Evolutionary conservation across 2,329 filamentous ascomycete genomes (phyloP), one percentile per base, ranked within the genome.

Genomic region (Pezicula rhizophila): DNA sequence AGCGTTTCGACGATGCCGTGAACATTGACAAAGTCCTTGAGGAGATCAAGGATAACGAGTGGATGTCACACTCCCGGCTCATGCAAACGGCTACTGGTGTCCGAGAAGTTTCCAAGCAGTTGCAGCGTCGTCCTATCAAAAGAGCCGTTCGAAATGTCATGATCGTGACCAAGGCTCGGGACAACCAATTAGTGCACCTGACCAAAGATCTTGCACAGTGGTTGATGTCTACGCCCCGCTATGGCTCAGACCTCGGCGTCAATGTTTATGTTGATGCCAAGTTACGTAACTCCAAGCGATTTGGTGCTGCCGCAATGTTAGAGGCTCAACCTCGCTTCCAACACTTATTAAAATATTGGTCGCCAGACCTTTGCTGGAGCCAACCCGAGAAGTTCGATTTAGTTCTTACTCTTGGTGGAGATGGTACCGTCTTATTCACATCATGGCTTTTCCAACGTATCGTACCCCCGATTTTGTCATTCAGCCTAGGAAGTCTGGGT

Each of bases 221-320:
- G 89, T 76, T 99, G 31, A 78, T 99, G 52, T 80, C 79, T 52
- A 96, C 90, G 2, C 90, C 93, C 11, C 82, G 93, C 42, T 96
- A 99, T 65, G 89, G 89, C 39, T 89, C 82, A 47, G 84, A 93
- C 53, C 66, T 93, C n/a, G 93, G 93, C 12, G 87, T 99, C 47
- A 96, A 92, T 60, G 93, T 99, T 55, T 97, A 95, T 64, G 93
- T 99, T n/a, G 93, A 99, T 68, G 87, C 90, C 56, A 97, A 99
- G 71, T 76, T 99, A 52, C 84, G 84, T 60, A 83, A 83, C 60
- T 95, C 90, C 5, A 91, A 89, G 66, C 87, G 93, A 45, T 99
- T 99, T 66, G 83, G 91, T 60, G 82, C 87, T 2, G 70, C 81
- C 4, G 80, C 82, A 26, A 76, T 99, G 47, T 59, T 92, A 6